A percentile compares a stretch with the other conserved stretches of the same genome.
Conservation (phyloP, 1,284 basidiomycete genomes). For the Phylloporus gajari region DNA sequence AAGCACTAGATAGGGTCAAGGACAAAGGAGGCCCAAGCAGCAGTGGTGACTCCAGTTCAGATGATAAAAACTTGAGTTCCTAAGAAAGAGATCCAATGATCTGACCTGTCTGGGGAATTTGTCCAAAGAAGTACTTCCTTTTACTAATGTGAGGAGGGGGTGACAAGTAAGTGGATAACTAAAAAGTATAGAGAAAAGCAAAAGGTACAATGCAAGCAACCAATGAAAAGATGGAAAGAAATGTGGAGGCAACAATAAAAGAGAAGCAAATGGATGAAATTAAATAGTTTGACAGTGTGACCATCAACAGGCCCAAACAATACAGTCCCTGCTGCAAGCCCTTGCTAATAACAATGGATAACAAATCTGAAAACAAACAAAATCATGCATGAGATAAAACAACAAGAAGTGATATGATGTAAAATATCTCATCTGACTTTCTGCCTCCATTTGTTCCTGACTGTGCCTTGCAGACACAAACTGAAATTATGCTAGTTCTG, state of each 20-base stretch:
- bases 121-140: slow-evolving; percentile 81
- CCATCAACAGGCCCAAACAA: slow-evolving; percentile 4
- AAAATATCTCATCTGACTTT: slow-evolving; percentile 18
- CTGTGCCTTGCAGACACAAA: not conserved
- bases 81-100: slow-evolving; percentile 81
- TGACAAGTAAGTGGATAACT: slow-evolving; percentile 44
- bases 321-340: slow-evolving; percentile 28
- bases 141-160: slow-evolving; percentile 61
- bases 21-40: too few relatives aligned
- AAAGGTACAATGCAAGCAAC: not conserved
- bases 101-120: slow-evolving; percentile 83
- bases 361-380: too few relatives aligned
- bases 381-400: too few relatives aligned
- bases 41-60: too few relatives aligned
- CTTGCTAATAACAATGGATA: slow-evolving; percentile 19
- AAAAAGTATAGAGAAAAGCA: slow-evolving; percentile 10
- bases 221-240: not conserved
- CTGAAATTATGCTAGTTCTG: not conserved
- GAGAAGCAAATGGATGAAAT: slow-evolving; percentile 10
- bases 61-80: too few relatives aligned
- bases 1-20: too few relatives aligned
- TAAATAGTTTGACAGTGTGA: slow-evolving; percentile 38
- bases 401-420: not conserved
- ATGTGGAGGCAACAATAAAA: not conserved
- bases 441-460: slow-evolving; percentile 11